Evolutionary conservation across 331 rosid species (phyloP).

Genomic region (Malus hybrid): DNA sequence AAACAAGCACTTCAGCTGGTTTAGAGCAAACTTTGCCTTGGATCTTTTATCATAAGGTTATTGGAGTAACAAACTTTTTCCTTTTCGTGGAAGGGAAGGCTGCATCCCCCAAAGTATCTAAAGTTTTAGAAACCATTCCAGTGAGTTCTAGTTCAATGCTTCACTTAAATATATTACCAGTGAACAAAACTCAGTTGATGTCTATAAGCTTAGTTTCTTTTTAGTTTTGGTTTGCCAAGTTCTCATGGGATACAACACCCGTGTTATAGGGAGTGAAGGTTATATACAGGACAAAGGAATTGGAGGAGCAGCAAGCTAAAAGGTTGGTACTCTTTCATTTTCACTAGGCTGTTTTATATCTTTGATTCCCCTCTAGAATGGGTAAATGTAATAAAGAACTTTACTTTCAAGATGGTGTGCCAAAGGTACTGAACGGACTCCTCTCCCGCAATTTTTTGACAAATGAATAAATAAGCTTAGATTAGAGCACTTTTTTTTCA

Average conservation of each 20-base stretch:
- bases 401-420: neutral
- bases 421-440: neutral
- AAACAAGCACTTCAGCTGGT: conserved; percentile 88
- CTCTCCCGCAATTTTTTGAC: neutral
- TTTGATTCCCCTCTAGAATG: neutral
- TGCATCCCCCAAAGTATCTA: conserved; percentile 65
- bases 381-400: neutral
- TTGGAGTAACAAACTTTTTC: conserved; percentile 78
- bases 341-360: neutral
- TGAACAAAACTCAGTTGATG: neutral
- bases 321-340: conserved; percentile 37
- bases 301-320: conserved; percentile 87
- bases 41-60: conserved; percentile 88
- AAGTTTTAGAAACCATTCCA: conserved; percentile 77
- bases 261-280: conserved; percentile 75
- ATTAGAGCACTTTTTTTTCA: neutral
- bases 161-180: neutral
- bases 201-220: neutral
- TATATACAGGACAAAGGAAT: conserved; percentile 72
- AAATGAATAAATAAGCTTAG: neutral
- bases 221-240: neutral
- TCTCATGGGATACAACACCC: conserved; percentile 9
- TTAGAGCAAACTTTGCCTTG: conserved; percentile 87
- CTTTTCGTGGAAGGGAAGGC: conserved; percentile 97
- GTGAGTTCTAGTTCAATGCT: conserved; percentile 36